A percentile compares a stretch with the other conserved stretches of the same genome.
Evolutionary conservation across 2,329 filamentous ascomycete species (phyloP).

Genomic region (Didymella keratinophila): DNA sequence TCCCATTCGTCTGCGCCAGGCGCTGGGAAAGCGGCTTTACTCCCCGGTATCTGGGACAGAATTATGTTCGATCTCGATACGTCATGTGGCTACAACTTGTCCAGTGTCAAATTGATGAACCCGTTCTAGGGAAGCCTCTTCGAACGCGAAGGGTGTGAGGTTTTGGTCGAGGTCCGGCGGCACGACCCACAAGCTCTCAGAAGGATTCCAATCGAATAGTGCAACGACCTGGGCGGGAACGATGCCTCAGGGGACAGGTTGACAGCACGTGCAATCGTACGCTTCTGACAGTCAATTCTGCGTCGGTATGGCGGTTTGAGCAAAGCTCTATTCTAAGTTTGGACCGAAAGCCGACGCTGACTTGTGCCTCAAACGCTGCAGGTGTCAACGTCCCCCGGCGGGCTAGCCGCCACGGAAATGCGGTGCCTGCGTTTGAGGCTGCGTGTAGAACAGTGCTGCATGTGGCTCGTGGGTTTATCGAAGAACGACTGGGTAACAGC

Average conservation of each 20-base stretch:
- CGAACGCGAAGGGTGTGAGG: slow-evolving; percentile 28
- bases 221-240: slow-evolving; percentile 25
- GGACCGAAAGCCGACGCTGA: slow-evolving; percentile 35
- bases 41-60: slow-evolving; percentile 25
- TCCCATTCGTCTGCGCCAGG: slow-evolving; percentile 33
- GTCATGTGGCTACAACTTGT: slow-evolving; percentile 16
- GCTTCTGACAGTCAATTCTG: slow-evolving; percentile 16
- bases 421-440: slow-evolving; percentile 46
- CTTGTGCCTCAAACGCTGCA: slow-evolving; percentile 43
- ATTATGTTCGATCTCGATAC: slow-evolving; percentile 34
- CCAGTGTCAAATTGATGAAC: slow-evolving; percentile 24
- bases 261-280: slow-evolving; percentile 18
- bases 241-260: slow-evolving; percentile 33
- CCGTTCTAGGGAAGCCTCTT: slow-evolving; percentile 21
- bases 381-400: slow-evolving; percentile 40
- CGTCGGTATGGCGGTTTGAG: slow-evolving; percentile 30
- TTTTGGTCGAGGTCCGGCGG: slow-evolving; percentile 20
- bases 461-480: slow-evolving; percentile 38
- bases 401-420: slow-evolving; percentile 45
- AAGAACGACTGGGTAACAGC: slow-evolving; percentile 27
- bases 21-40: slow-evolving; percentile 33
- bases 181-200: slow-evolving; percentile 5
- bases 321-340: slow-evolving; percentile 38
- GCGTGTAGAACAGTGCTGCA: slow-evolving; percentile 41
- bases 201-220: slow-evolving; percentile 24